Conservation (phyloP, 257 asterid species). For the Nicotiana otophora region DNA sequence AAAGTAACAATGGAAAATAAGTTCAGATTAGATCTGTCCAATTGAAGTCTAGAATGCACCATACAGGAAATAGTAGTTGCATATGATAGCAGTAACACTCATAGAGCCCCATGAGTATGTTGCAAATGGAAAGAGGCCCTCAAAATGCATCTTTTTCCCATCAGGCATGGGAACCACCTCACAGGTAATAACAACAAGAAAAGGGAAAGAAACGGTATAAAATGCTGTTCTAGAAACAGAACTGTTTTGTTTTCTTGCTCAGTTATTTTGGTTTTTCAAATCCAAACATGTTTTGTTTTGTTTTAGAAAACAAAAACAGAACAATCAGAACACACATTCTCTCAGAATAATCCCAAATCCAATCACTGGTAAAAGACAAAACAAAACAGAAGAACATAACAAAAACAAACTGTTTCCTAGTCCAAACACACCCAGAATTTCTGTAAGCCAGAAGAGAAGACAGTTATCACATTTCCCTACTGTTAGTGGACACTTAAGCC, state of each 20-base stretch:
- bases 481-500: not conserved
- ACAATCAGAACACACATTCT: not conserved
- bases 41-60: not conserved
- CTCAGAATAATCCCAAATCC: not conserved
- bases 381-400: not conserved
- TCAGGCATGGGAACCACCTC: slow-evolving; percentile 4
- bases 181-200: not conserved
- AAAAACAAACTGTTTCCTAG: not conserved
- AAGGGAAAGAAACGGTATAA: not conserved
- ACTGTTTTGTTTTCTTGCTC: not conserved
- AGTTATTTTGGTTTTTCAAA: not conserved
- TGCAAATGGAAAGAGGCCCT: not conserved
- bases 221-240: not conserved
- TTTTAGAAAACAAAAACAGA: no score
- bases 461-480: not conserved
- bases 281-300: not conserved
- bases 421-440: not conserved
- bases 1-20: not conserved
- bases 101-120: not conserved
- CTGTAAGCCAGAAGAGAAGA: not conserved
- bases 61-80: not conserved
- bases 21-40: not conserved
- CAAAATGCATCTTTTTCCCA: not conserved
- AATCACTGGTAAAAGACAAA: not conserved
- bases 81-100: not conserved